Evolutionary conservation across 495 filamentous ascomycete genomes (phyloP), one percentile per base, ranked within the genome.

Genomic region (Lasiosphaeris hirsuta): DNA sequence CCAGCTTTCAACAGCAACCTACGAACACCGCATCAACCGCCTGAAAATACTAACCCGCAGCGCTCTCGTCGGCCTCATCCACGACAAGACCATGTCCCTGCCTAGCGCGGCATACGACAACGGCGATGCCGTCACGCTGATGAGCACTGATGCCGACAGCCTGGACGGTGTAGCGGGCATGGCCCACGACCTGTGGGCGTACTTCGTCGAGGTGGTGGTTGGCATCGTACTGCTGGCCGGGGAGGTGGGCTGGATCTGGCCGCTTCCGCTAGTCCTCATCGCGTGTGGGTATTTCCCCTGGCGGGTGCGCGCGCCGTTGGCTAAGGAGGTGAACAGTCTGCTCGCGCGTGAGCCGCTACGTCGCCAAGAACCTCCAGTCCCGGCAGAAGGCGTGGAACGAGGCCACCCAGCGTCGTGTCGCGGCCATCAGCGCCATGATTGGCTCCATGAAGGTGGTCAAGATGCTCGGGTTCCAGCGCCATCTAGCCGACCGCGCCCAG

Each of bases 381-480:
- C 66, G 72, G 35, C 79, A 82, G 55, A 75, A 68, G 10, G 58
- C 65, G 13, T 86, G 80, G 80, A 75, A 81, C 35, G 60, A 64
- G 36, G 79, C 81, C 8, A 82, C 81, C 11, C 73, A 85, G 49
- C 70, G 64, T 46, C 80, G 82, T 18, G 78, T 85, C 36, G 73
- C 75, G 14, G 69, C 74, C 34, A 83, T 79, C 11, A 75, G 71
- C 9, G 64, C 75, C 1, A 78, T 84, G 70, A 62, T 88, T 1
- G 67, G 78, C 7, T 74, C 81, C 0, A 83, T 85, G 60, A 86
- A 86, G 54, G 69, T 72, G 10, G 68, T 89, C 36, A 88, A 87
- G 57, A 83, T 86, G 78, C 75, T 84, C 5, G 86, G 84, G 1
- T 63, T 87, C 4, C 72, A 74, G n/a, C 1, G 7, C 1, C 19